Evolutionary conservation across 2,329 filamentous ascomycete species (phyloP).

Genomic region (Chaetomiaceae sp.): DNA sequence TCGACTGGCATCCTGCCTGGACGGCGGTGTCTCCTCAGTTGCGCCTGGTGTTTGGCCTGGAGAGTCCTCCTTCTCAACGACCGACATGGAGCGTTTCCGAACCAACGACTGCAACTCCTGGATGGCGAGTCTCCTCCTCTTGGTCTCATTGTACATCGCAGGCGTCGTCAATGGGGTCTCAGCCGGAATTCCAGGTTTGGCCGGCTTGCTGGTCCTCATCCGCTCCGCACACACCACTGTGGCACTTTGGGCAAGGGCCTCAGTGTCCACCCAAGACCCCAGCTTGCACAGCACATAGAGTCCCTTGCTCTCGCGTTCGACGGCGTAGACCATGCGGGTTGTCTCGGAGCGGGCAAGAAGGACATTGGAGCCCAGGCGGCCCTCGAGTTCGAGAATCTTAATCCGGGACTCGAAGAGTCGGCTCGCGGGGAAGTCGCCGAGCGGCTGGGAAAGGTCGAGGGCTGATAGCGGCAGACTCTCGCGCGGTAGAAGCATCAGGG

Average conservation of each 20-base stretch:
- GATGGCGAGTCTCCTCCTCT: constrained; percentile 56
- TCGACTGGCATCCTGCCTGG: neutral
- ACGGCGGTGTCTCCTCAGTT: constrained; percentile 3
- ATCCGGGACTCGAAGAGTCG: constrained; percentile 59
- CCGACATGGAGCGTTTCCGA: constrained; percentile 46
- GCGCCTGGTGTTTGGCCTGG: constrained; percentile 17
- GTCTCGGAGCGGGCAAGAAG: constrained; percentile 59
- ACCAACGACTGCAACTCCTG: constrained; percentile 60
- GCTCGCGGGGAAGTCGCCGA: constrained; percentile 47
- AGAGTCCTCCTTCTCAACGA: constrained; percentile 34
- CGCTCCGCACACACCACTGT: constrained; percentile 41
- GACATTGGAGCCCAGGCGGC: constrained; percentile 53
- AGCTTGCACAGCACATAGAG: constrained; percentile 67
- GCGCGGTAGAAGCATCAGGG: constrained; percentile 59
- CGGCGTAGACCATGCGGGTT: constrained; percentile 51
- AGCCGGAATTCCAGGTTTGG: constrained; percentile 6
- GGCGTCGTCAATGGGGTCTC: constrained; percentile 38
- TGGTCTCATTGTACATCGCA: constrained; percentile 45
- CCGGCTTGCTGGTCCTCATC: constrained; percentile 25
- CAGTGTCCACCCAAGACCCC: constrained; percentile 60
- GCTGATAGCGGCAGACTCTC: constrained; percentile 56
- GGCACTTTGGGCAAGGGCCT: constrained; percentile 47
- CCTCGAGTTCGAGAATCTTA: constrained; percentile 60
- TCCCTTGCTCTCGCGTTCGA: constrained; percentile 60
- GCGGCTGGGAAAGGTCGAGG: constrained; percentile 53